Evolutionary conservation across 1,284 basidiomycete genomes (phyloP).

Genomic region (Tranzscheliella williamsii): DNA sequence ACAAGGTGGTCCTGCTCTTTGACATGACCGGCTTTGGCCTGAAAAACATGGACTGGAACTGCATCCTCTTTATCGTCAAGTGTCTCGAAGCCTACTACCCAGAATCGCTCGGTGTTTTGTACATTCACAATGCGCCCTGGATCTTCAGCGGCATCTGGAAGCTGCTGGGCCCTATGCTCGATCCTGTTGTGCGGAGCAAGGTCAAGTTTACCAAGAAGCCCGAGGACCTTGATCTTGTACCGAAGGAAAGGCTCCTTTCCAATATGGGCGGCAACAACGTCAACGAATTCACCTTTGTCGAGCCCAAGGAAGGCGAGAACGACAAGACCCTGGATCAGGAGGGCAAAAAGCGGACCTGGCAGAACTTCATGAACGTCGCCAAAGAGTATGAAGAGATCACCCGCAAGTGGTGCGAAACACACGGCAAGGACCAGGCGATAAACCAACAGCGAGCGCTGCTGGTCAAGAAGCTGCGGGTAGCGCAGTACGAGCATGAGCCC

Average conservation of each 20-base stretch:
- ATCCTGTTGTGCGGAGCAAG: constrained; percentile 57
- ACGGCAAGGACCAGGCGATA: constrained; percentile 32
- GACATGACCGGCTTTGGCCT: constrained; percentile 59
- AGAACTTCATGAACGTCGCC: constrained; percentile 52
- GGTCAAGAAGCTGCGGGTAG: constrained; percentile 58
- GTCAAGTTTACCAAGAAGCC: constrained; percentile 57
- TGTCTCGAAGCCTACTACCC: constrained; percentile 62
- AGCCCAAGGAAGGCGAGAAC: constrained; percentile 58
- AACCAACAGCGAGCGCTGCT: constrained; percentile 49
- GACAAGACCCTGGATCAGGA: constrained; percentile 45
- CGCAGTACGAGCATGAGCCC: constrained; percentile 60
- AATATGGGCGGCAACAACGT: constrained; percentile 42
- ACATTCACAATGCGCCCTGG: constrained; percentile 62
- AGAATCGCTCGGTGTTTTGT: constrained; percentile 60
- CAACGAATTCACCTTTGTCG: constrained; percentile 39
- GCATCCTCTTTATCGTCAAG: constrained; percentile 51
- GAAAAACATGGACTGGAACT: constrained; percentile 57
- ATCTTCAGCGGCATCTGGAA: constrained; percentile 62
- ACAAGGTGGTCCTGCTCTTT: constrained; percentile 61
- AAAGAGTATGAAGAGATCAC: constrained; percentile 57
- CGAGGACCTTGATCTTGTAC: constrained; percentile 51
- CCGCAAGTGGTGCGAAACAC: constrained; percentile 52
- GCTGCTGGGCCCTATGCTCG: constrained; percentile 57
- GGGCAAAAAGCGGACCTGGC: constrained; percentile 48
- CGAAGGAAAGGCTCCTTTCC: constrained; percentile 40